These are phyloP conservation scores for Pseudocercospora ulei DNA, from an alignment of 2,329 filamentous ascomycete species.

Conservation along the genomic window DNA sequence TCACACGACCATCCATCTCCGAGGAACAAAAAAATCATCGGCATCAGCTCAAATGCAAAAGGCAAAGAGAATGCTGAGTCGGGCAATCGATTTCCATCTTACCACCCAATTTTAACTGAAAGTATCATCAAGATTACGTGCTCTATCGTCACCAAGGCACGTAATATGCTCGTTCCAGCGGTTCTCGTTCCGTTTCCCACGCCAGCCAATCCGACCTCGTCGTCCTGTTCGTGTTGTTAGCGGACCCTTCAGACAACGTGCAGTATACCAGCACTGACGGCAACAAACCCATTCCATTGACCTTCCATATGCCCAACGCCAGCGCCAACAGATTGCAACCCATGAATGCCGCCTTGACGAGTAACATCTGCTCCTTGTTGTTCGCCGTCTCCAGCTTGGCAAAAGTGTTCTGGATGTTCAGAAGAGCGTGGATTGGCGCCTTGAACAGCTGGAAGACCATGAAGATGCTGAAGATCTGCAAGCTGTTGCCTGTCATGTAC, in stretches of 20 bases:
- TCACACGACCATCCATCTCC: too few species aligned
- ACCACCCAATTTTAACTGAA: too few species aligned
- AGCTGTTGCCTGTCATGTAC: constrained; percentile 98
- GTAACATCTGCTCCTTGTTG: constrained; percentile 61
- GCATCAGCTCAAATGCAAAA: too few species aligned
- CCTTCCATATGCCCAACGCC: constrained; percentile 85
- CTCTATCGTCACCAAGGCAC: constrained; percentile 22
- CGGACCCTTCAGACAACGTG: constrained; percentile 2
- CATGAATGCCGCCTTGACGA: constrained; percentile 81
- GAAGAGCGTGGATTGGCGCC: constrained; percentile 75
- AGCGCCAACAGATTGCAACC: constrained; percentile 76
- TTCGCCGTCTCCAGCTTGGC: constrained; percentile 77
- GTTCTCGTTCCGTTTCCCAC: constrained; percentile 71
- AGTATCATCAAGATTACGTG: too few species aligned
- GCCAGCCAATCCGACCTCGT: constrained; percentile 95
- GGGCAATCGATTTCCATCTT: too few species aligned
- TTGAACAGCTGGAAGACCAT: constrained; percentile 99
- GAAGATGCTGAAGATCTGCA: constrained; percentile 99
- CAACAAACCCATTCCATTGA: constrained; percentile 89
- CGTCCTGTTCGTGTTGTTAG: constrained; percentile 50
- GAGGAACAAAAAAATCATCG: too few species aligned
- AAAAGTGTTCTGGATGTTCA: constrained; percentile 79
- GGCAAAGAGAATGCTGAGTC: too few species aligned
- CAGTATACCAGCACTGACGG: too few species aligned
- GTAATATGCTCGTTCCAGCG: constrained; percentile 51